Base-by-base conservation (phyloP, 768 basidiomycete genomes). In the Rhizopogon salebrosus region DNA sequence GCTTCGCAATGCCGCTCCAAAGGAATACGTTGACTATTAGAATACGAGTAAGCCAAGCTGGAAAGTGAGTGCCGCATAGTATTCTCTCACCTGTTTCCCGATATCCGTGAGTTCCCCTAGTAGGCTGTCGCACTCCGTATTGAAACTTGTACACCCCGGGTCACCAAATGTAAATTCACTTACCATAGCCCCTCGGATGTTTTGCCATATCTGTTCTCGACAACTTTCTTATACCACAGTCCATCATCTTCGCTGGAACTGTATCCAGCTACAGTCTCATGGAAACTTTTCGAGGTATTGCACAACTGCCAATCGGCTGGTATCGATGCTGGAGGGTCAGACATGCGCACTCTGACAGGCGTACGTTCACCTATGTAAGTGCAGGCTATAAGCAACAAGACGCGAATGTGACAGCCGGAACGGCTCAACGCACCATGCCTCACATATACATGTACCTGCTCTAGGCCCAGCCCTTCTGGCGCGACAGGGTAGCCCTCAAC, bases 361-460 rank as follows among this genome's bases (percentile, higher is more conserved):
- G 87, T 81, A 34, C 89, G 79, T 69, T 90, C 89, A 27, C 88
- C 88, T 90, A 54, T n/a, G n/a, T n/a, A 34, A 34, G 31, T 4
- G 31, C 31, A 4, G 31, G 10, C 31, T 34, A 34, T 34, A 34
- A 34, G 9, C 31, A 34, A 34, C 3, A 11, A 34, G 41, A 54
- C 45, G 40, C 43, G 9, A 51, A 23, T 3, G 52, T 37, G n/a
- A 34, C 42, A 13, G n/a, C 18, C 23, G 27, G 13, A 3, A 2
- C n/a, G n/a, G n/a, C 16, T 31, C 34, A 50, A 70, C 81, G 43
- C 52, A 87, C 88, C 88, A 64, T 91, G 89, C 23, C 89, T 75
- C 4, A 87, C 79, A 61, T 82, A 90, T 36, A 89, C 67, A 63
- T 90, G 85, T 10, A 90, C 85, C 64, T 89, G 88, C 62, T 85